Evolutionary conservation across 1,284 basidiomycete genomes (phyloP), one percentile per base, ranked within the genome.

Genomic region (Moesziomyces sp.): DNA sequence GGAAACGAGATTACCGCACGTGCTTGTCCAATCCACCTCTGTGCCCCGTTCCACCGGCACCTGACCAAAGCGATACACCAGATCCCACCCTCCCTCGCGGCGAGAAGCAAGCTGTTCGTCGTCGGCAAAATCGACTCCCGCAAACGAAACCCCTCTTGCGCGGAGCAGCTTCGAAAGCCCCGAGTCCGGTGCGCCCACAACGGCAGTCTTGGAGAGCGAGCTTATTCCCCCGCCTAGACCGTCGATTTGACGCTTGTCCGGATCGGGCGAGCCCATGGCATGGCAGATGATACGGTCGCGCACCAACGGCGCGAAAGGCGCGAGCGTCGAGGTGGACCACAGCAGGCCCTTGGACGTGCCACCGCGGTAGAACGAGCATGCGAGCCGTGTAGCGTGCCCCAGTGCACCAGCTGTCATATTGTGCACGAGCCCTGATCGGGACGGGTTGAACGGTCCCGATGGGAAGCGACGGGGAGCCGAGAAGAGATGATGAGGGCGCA

Each of bases 321-420:
- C 80, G 5, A 83, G 61, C 18, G 56, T 62, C 0, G 58, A 24
- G 89, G 91, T 14, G 91, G 87, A 87, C 46, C 93, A 78, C 72
- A 91, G 90, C 50, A 93, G 88, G 7, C 91, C 92, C 77, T 92
- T 92, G 19, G 91, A 92, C 0, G 92, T 93, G 1, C 91, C 92
- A 3, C 91, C 91, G 30, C 91, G 78, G 53, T 79, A 80, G 66
- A 82, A 79, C 14, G 70, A 65, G 21, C 50, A 51, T 2, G 71
- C 61, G 0, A 69, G 38, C 23, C 57, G 70, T 14, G 9, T 33
- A 13, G 10, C 11, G 3, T 8, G 30, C 53, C 42, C 21, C 49
- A 60, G 19, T 53, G 56, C 7, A 16, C 19, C 3, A 63, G 23
- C 23, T 45, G 43, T 40, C 38, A 40, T 40, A 40, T 16, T 18